A percentile compares a stretch with the other conserved stretches of the same genome.
These are phyloP conservation scores for Mucor mucedo DNA, from an alignment of 371 early-diverging fungal genomes.

Conservation along the genomic window DNA sequence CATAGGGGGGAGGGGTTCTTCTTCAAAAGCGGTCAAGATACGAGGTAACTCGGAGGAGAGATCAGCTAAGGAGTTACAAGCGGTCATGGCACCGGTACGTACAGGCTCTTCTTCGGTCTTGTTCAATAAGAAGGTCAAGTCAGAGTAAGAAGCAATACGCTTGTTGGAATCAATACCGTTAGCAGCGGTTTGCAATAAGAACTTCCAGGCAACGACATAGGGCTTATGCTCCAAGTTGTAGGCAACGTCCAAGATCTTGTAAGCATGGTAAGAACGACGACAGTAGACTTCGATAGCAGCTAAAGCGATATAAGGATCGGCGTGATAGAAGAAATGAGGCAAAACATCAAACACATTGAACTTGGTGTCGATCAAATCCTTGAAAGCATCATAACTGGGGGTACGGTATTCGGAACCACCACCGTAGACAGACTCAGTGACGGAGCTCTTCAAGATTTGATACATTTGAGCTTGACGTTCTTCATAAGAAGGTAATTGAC, in stretches of 20 bases:
- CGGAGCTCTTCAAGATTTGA: conserved; percentile 79
- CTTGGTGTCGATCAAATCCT: conserved; percentile 90
- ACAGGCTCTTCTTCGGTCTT: conserved; percentile 68
- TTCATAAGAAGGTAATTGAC: conserved; percentile 91
- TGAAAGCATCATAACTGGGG: conserved; percentile 82
- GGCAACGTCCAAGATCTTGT: conserved; percentile 84
- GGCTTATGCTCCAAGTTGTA: conserved; percentile 76
- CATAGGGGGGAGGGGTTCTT: conserved; percentile 49
- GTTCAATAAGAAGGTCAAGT: conserved; percentile 71
- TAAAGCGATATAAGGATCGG: conserved; percentile 76
- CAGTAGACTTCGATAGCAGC: conserved; percentile 96
- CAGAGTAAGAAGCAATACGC: conserved; percentile 77
- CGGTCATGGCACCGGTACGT: conserved; percentile 75
- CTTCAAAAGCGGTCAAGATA: conserved; percentile 60
- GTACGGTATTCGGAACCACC: conserved; percentile 73
- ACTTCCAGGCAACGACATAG: conserved; percentile 82
- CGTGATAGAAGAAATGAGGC: conserved; percentile 92
- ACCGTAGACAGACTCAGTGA: conserved; percentile 82
- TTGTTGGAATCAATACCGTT: conserved; percentile 57
- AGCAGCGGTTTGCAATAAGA: conserved; percentile 68
- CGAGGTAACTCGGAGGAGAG: conserved; percentile 56
- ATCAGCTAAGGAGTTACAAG: conserved; percentile 61
- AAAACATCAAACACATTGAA: conserved; percentile 96
- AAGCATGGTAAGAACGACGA: conserved; percentile 95
- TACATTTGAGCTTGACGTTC: conserved; percentile 88